Evolutionary conservation across 2,329 filamentous ascomycete genomes (phyloP), one percentile per base, ranked within the genome.

Genomic region (Fusarium hostae): DNA sequence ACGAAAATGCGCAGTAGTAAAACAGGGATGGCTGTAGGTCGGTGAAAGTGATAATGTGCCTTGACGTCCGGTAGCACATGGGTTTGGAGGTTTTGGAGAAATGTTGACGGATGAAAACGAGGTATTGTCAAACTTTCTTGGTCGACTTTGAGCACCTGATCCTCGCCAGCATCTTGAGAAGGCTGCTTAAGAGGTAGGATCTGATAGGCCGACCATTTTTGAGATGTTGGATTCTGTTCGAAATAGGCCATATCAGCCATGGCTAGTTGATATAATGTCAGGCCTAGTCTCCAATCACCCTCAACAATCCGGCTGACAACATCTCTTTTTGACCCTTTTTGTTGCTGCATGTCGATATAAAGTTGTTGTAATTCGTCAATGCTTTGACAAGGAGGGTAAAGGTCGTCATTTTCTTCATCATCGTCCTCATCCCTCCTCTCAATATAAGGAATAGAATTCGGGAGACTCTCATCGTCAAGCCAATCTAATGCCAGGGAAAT

Each of bases 61-160:
- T 96, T 97, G 74, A 95, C 88, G 64, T 96, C 87, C 2, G 94
- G 92, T 3, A 93, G 85, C 22, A 94, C 87, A 77, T 95, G 91
- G 43, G 86, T 85, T 73, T 95, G 92, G 4, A 97, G 87, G 72
- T 91, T 92, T 71, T 89, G 88, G 40, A 97, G 84, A 79, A 97
- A 97, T 1, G 91, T 93, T 8, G 92, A 89, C 2, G 93, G 92
- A 76, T 97, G 93, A 76, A 96, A 93, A 20, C 91, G 90, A 15
- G 94, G 93, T 52, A 91, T 82, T 6, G 79, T 77, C 35, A 90
- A 79, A 10, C 84, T 83, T 70, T 82, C 79, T 51, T 81, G 80
- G 75, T 89, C 84, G 18, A 83, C 75, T 64, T 81, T 79, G 43
- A 83, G 79, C 13, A 79, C 72, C 37, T 81, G 81, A 16, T 84